phyloP scores from a whole-genome alignment of 805 yeast species.

The Schizosaccharomyces japonicus region DNA sequence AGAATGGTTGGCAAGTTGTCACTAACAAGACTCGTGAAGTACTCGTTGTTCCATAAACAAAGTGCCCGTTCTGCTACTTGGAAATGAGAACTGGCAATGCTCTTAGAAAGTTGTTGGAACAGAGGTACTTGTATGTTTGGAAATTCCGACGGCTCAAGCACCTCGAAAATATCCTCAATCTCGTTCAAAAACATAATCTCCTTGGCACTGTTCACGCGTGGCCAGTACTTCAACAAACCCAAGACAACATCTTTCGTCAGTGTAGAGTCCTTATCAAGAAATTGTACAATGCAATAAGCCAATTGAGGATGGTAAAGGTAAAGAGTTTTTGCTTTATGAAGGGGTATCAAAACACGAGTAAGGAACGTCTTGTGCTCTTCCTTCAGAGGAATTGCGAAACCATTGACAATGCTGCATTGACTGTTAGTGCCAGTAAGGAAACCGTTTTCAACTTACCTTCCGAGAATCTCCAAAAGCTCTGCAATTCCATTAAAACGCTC shows the following conservation, averaged over 20 bases:
- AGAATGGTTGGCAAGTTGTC: constrained; percentile 72
- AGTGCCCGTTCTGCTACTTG: constrained; percentile 91
- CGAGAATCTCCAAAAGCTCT: constrained; percentile 79
- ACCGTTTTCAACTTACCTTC: constrained; percentile 16
- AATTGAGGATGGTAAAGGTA: constrained; percentile 87
- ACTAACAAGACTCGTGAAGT: constrained; percentile 67
- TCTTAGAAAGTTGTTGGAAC: constrained; percentile 78
- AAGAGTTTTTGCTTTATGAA: constrained; percentile 75
- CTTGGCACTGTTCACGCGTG: constrained; percentile 79
- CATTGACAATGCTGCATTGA: constrained; percentile 56
- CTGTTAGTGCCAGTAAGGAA: neutral
- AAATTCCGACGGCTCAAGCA: constrained; percentile 82
- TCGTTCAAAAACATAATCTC: constrained; percentile 91
- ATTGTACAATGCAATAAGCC: constrained; percentile 91
- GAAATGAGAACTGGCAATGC: constrained; percentile 85
- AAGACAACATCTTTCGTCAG: constrained; percentile 89
- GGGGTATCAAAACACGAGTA: constrained; percentile 64
- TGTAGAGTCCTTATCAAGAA: constrained; percentile 76
- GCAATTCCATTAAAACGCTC: constrained; percentile 90
- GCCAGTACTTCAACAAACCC: constrained; percentile 89
- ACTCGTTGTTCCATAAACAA: constrained; percentile 85
- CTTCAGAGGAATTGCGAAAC: constrained; percentile 88
- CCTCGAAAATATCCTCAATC: constrained; percentile 88
- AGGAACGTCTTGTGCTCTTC: constrained; percentile 89
- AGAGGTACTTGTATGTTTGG: constrained; percentile 76